Percentiles rank a stretch among this genome's conserved stretches.
Evolutionary conservation across 2,329 filamentous ascomycete genomes (phyloP).

Genomic region (Zymoseptoria tritici): DNA sequence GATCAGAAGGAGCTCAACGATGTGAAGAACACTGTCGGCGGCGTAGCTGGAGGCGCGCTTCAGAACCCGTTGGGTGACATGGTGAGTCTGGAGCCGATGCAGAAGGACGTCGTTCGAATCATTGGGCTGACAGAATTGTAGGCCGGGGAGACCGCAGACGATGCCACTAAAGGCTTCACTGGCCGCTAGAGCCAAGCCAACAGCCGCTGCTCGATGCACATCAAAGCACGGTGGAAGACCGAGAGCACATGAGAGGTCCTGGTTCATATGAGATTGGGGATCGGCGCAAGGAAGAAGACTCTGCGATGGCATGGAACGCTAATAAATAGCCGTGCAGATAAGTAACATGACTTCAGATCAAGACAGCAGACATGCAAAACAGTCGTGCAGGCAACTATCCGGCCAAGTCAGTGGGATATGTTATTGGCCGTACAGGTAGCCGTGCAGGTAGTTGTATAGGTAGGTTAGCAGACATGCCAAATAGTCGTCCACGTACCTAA

Average conservation of each 20-base stretch:
- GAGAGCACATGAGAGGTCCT: not conserved
- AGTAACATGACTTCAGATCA: no score
- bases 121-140: no score
- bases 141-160: constrained; percentile 20
- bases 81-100: constrained; percentile 5
- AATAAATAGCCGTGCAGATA: no score
- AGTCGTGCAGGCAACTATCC: no score
- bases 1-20: constrained; percentile 31
- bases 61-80: constrained; percentile 33
- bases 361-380: no score
- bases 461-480: no score
- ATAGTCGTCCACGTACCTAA: no score
- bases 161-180: constrained; percentile 19
- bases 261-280: not conserved
- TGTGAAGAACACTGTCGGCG: constrained; percentile 28
- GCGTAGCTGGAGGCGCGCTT: constrained; percentile 25
- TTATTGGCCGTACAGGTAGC: no score
- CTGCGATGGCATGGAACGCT: not conserved
- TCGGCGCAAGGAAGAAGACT: not conserved
- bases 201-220: not conserved
- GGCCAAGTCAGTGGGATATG: no score
- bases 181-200: constrained; percentile 12
- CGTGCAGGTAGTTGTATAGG: no score
- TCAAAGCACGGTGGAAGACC: not conserved
- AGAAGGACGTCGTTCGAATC: no score